Base-by-base conservation (phyloP, 2,329 filamentous ascomycete genomes). In the Chalaropsis ovoidea region DNA sequence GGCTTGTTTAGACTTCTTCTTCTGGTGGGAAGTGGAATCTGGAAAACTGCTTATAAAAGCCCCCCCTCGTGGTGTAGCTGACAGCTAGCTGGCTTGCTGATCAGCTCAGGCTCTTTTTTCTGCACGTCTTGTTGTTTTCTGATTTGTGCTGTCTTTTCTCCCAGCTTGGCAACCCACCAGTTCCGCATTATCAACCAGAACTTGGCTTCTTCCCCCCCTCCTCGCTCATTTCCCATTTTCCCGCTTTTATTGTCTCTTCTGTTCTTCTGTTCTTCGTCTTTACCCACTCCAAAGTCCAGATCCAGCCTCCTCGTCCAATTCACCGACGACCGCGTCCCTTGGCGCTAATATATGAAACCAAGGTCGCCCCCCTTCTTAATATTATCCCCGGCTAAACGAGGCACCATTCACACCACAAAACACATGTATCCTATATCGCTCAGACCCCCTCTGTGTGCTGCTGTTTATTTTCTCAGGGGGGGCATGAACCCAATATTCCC, bases 341-440 rank as follows among this genome's bases (percentile, higher is more conserved):
- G n/a, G 61, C 61, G 61, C 61, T 63, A 49, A 42, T 22, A 63
- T 49, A 52, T 63, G 61, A 62, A 62, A 62, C 61, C 22, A 15
- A 27, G 49, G 7, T 11, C 35, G 54, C 27, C 54, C 61, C 61
- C 61, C 61, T 63, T 63, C 45, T 39, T 63, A 41, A 63, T 63
- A 63, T 63, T 63, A 52, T 41, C 61, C 41, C 61, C 61, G 61
- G 45, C 45, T 63, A 63, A 63, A 63, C 61, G 27, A 63, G 24
- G 58, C n/a, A 42, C 19, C n/a, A n/a, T 22, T 47, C 43, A 47
- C 17, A 61, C 27, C 7, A 49, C 10, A 43, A 47, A 52, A 13
- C 43, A 39, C 42, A 49, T 39, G 17, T 39, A 56, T 35, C 7
- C 52, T 13, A 15, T 13, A 6, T 13, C 61, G 61, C 61, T 47